These are phyloP conservation scores for Erodium moschatum DNA, from an alignment of 441 rosid species.

Conservation along the genomic window DNA sequence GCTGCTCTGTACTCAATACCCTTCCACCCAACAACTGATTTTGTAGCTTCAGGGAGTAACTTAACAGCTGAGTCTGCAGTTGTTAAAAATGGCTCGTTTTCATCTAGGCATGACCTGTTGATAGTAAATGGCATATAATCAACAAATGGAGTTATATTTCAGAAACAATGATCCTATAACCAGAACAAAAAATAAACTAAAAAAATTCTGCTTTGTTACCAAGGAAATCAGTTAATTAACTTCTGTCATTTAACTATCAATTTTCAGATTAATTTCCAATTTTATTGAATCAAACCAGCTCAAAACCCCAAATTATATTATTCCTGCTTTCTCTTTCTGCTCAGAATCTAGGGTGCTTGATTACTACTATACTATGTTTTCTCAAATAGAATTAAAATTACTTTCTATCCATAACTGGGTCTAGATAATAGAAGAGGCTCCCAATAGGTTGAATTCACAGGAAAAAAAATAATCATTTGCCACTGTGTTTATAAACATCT, in stretches of 20 bases:
- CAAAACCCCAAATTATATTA: not conserved
- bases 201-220: not conserved
- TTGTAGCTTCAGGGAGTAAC: constrained; percentile 64
- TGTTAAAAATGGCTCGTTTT: constrained; percentile 71
- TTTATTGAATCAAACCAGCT: too few species aligned
- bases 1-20: constrained; percentile 80
- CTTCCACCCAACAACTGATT: constrained; percentile 66
- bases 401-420: not conserved
- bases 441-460: not conserved
- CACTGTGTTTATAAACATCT: not conserved
- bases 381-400: not conserved
- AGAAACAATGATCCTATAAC: not conserved
- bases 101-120: constrained; percentile 86
- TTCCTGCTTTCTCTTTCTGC: not conserved
- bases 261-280: too few species aligned
- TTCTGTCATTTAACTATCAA: not conserved
- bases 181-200: not conserved
- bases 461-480: too few species aligned
- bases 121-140: constrained; percentile 21
- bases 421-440: not conserved
- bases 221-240: not conserved
- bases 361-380: not conserved
- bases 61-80: constrained; percentile 76
- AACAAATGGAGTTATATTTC: constrained; percentile 9
- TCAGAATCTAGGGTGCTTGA: not conserved